These are phyloP conservation scores for Trichoderma sp. DNA, from an alignment of 2,329 filamentous ascomycete species.

Conservation along the genomic window DNA sequence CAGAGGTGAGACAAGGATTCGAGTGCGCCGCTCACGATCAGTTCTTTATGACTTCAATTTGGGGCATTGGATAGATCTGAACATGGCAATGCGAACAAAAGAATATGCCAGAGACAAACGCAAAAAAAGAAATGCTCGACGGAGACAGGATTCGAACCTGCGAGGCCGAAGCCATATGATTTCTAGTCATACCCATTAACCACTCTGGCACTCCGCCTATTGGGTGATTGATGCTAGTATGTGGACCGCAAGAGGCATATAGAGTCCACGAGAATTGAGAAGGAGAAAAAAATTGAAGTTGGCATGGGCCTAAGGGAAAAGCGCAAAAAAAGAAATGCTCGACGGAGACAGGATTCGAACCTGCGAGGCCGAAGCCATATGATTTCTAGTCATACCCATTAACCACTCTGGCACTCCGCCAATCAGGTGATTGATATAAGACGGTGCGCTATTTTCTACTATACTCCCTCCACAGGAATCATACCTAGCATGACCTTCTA, in stretches of 20 bases:
- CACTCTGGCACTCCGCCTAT: conserved; percentile 25
- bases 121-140: conserved; percentile 24
- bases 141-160: conserved; percentile 28
- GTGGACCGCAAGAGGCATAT: conserved; percentile 1
- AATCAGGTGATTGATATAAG: conserved; percentile 9
- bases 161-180: conserved; percentile 27
- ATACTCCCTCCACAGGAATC: background rate
- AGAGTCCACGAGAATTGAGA: background rate
- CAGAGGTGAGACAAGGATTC: too few species aligned
- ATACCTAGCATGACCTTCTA: background rate
- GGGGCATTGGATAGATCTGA: rapidly evolving
- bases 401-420: conserved; percentile 26
- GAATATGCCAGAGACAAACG: background rate
- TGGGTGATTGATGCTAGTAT: background rate
- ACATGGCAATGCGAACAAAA: too few species aligned
- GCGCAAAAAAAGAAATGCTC: conserved; percentile 19
- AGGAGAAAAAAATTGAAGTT: background rate
- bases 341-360: conserved; percentile 28
- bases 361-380: conserved; percentile 27
- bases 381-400: conserved; percentile 28
- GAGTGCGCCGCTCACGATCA: too few species aligned
- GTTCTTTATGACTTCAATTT: too few species aligned
- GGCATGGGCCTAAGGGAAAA: background rate
- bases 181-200: conserved; percentile 28
- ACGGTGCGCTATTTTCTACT: background rate